Base-by-base conservation (phyloP, 306 rosid species). In the Amphicarpaea edgeworthii region DNA sequence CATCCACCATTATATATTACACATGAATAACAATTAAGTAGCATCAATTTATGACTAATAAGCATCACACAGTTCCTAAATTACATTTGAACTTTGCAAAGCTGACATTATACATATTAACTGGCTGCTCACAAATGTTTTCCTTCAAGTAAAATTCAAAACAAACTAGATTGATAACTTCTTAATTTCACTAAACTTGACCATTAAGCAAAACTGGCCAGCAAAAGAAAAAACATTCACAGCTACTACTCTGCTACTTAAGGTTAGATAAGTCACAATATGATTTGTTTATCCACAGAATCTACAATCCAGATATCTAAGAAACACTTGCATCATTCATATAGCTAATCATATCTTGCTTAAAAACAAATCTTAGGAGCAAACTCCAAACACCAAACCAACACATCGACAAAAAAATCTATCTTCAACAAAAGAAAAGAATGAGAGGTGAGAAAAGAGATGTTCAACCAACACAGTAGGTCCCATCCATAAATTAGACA, bases 1-100 rank as follows among this genome's bases (percentile, higher is more conserved):
- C 67, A 64, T 70, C 67, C 75, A 89, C 68, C 43, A 45, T 38
- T 46, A 38, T 30, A 46, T 12, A 45, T 38, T 46, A 38, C 37
- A 46, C 10, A 51, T 49, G 26, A 59, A 72, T 59, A 57, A 71
- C 49, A 68, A 71, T 58, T 30, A 30, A 30, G 50, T 47, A 59
- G 51, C 37, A 81, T 43, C 7, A 8, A 15, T 15, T 55, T 60
- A 54, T 47, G 40, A 77, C 41, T 50, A 34, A 51, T 16, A 67
- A 77, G 38, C 58, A 47, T 38, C 14, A 19, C 19, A 55, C 37
- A 38, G 63, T 69, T 63, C 66, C 65, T 37, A 73, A 47, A 58
- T 51, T 43, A 77, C 45, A 77, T 68, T 5, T 38, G 42, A 30
- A 23, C 37, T 43, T 59, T 63, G 60, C 53, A 38, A 34, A 71